Evolutionary conservation across 2,329 filamentous ascomycete species (phyloP).

Genomic region (Trematosphaeria pertusa): DNA sequence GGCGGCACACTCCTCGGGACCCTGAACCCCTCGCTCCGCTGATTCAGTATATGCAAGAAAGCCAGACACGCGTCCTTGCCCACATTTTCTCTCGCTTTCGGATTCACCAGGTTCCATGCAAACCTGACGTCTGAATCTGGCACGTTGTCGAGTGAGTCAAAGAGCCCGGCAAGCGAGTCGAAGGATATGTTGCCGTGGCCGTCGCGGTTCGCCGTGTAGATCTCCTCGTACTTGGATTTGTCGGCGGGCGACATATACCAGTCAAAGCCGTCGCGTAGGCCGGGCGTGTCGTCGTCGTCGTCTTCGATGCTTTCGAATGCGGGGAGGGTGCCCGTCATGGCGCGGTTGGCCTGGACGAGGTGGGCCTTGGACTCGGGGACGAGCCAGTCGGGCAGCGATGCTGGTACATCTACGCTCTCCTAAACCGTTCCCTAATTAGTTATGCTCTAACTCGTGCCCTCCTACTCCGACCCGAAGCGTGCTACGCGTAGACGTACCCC

Average conservation of each 20-base stretch:
- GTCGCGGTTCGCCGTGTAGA: constrained; percentile 92
- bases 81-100: constrained; percentile 79
- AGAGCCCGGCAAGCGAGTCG: constrained; percentile 79
- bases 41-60: constrained; percentile 96
- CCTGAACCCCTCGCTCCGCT: constrained; percentile 91
- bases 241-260: constrained; percentile 98
- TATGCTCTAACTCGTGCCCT: no score
- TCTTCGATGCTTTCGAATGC: constrained; percentile 88
- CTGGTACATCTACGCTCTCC: constrained; percentile 85
- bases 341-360: constrained; percentile 50
- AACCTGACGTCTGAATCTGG: constrained; percentile 82
- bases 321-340: constrained; percentile 75
- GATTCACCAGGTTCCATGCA: constrained; percentile 98
- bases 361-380: constrained; percentile 78
- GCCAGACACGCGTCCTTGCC: constrained; percentile 94
- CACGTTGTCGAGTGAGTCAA: constrained; percentile 71
- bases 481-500: constrained; percentile 64
- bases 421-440: no score
- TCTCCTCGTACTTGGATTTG: constrained; percentile 94
- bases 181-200: constrained; percentile 81
- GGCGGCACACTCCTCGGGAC: constrained; percentile 92
- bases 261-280: constrained; percentile 95
- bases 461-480: no score
- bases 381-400: constrained; percentile 89
- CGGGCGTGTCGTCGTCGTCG: constrained; percentile 77